Percentiles rank a stretch among this genome's conserved stretches.
These are phyloP conservation scores for Massarina eburnea DNA, from an alignment of 2,329 filamentous ascomycete genomes.

Conservation along the genomic window DNA sequence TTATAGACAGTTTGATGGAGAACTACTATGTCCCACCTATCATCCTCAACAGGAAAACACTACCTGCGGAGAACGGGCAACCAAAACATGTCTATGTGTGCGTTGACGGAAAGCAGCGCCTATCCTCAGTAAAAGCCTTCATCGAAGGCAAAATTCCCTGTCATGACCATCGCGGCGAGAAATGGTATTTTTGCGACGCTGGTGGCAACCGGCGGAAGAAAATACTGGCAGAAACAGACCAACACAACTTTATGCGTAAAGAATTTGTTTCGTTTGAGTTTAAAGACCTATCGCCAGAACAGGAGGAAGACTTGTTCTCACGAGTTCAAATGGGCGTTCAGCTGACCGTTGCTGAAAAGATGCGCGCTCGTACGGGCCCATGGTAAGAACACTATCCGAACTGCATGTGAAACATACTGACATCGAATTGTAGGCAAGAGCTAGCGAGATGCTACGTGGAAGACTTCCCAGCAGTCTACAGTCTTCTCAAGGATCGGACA, in stretches of 20 bases:
- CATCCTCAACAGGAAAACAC: constrained; percentile 47
- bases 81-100: constrained; percentile 39
- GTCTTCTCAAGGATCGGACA: constrained; percentile 28
- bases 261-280: constrained; percentile 50
- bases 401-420: too few relatives aligned
- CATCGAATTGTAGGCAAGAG: too few relatives aligned
- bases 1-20: constrained; percentile 20
- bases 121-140: constrained; percentile 50
- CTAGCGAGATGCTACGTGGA: constrained; percentile 47
- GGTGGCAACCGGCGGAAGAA: constrained; percentile 17
- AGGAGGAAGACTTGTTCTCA: constrained; percentile 53
- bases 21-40: constrained; percentile 51
- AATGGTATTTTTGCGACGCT: constrained; percentile 41
- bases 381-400: too few relatives aligned
- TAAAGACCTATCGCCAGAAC: constrained; percentile 39
- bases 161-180: constrained; percentile 43
- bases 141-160: constrained; percentile 49
- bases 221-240: constrained; percentile 39
- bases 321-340: constrained; percentile 51
- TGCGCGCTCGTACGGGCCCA: constrained; percentile 48
- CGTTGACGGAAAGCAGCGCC: constrained; percentile 53
- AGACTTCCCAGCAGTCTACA: constrained; percentile 44
- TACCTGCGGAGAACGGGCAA: constrained; percentile 9
- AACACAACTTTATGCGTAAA: constrained; percentile 42
- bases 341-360: constrained; percentile 50